Evolutionary conservation across 176 grass and related monocot species (phyloP).

Genomic region (Sorghum bicolor): Sorghum_bicolor_NCBIv3 NC_012873.2:60100501-60101000

Average conservation of each 20-base stretch:
- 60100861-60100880: neutral
- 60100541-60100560: neutral
- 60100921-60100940: constrained; percentile 43
- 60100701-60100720: constrained; percentile 9
- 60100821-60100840: too few species aligned
- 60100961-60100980: constrained; percentile 27
- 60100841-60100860: neutral
- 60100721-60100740: constrained; percentile 43
- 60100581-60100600: too few species aligned
- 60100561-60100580: neutral
- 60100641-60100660: constrained; percentile 16
- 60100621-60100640: neutral
- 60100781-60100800: constrained; percentile 34
- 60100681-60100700: neutral
- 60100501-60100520: neutral
- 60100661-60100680: neutral
- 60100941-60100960: constrained; percentile 17
- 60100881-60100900: too few species aligned
- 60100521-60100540: constrained; percentile 28
- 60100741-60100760: constrained; percentile 46
- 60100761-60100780: constrained; percentile 47
- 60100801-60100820: constrained; percentile 35
- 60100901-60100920: constrained; percentile 28
- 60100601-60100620: neutral
- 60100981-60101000: constrained; percentile 33